Evolutionary conservation across 805 yeast genomes (phyloP).

Genomic region (Monosporozyma aerobia): DNA sequence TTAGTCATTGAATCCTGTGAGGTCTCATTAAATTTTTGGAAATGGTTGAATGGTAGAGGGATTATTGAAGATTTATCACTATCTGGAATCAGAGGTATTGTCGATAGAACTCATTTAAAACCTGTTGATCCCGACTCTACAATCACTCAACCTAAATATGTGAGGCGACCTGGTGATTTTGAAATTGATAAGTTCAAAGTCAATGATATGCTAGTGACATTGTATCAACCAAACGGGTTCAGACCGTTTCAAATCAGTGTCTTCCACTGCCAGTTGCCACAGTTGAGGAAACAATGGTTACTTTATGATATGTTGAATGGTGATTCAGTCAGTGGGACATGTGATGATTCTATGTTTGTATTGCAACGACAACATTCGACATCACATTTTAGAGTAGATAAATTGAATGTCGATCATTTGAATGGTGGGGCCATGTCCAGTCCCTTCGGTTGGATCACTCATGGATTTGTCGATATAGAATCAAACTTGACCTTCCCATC

Average conservation of each 20-base stretch:
- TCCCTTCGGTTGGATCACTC: conserved; percentile 94
- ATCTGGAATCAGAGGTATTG: conserved; percentile 82
- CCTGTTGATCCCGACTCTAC: conserved; percentile 72
- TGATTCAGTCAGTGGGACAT: conserved; percentile 77
- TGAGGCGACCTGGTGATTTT: conserved; percentile 77
- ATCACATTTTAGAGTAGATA: conserved; percentile 74
- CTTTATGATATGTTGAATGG: conserved; percentile 82
- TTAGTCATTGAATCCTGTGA: conserved; percentile 78
- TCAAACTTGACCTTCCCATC: conserved; percentile 84
- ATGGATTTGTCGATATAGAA: conserved; percentile 85
- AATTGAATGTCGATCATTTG: conserved; percentile 77
- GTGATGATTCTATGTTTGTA: conserved; percentile 80
- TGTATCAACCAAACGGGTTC: conserved; percentile 72
- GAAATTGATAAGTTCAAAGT: conserved; percentile 75
- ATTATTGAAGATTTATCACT: conserved; percentile 71
- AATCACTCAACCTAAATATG: conserved; percentile 69
- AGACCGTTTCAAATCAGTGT: conserved; percentile 80
- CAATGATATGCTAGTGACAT: conserved; percentile 76
- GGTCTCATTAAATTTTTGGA: conserved; percentile 67
- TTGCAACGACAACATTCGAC: conserved; percentile 7
- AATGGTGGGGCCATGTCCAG: conserved; percentile 78
- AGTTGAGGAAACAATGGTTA: conserved; percentile 85
- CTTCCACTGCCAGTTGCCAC: conserved; percentile 74
- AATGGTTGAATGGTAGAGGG: conserved; percentile 88
- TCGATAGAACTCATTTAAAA: conserved; percentile 78